Conservation (phyloP, 2,329 filamentous ascomycete genomes). For the Thermothelomyces thermophilus region DNA sequence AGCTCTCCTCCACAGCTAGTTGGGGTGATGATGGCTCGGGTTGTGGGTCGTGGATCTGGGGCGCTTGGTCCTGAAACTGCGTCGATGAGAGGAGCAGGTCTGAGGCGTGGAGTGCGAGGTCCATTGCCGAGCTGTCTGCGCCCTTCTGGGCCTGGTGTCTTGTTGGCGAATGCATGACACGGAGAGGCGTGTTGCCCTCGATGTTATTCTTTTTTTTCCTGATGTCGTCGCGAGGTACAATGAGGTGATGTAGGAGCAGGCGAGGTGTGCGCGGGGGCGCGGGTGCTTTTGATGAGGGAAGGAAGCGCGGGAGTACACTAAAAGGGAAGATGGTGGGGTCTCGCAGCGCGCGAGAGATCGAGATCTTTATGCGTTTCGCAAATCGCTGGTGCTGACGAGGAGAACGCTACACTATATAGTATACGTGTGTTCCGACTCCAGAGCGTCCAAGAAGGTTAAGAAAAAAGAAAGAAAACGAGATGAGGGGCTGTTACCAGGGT, state of each 20-base stretch:
- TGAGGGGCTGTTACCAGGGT: background rate
- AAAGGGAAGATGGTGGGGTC: background rate
- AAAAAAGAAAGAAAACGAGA: background rate
- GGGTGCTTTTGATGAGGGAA: background rate
- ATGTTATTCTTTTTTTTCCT: too few relatives aligned
- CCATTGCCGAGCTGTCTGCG: background rate
- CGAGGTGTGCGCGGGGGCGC: too few relatives aligned
- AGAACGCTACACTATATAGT: too few relatives aligned
- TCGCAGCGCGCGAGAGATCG: background rate
- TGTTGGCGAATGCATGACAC: background rate
- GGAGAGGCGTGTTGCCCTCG: background rate
- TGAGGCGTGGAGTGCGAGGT: background rate
- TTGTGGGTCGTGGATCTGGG: background rate
- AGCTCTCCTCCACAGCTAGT: too few relatives aligned
- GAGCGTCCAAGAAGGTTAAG: background rate
- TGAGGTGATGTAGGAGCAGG: background rate
- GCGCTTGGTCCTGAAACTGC: background rate
- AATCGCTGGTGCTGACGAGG: background rate
- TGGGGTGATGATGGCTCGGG: background rate
- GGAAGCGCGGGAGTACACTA: background rate
- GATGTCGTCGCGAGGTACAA: background rate
- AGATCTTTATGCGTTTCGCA: background rate
- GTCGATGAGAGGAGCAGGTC: background rate
- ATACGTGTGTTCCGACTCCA: too few relatives aligned
- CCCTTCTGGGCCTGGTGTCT: constrained; percentile 1